Conservation (phyloP, 768 basidiomycete species). For the Pisolithus albus region DNA sequence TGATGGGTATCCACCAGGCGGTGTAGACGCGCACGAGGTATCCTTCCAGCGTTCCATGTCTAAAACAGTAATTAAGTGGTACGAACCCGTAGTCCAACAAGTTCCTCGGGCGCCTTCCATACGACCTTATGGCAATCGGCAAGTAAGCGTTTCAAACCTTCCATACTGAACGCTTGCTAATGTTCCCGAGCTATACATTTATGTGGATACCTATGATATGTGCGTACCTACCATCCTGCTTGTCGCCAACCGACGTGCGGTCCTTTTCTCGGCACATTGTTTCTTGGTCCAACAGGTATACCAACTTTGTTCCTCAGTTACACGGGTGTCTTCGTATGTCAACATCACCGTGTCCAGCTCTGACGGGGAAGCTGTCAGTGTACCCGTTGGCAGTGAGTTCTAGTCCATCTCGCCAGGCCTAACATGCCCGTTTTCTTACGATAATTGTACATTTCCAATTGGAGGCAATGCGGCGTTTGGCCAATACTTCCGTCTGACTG, state of each 20-base stretch:
- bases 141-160: constrained; percentile 45
- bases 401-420: not conserved
- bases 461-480: not conserved
- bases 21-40: constrained; percentile 69
- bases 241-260: not conserved
- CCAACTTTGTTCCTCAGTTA: constrained; percentile 60
- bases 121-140: constrained; percentile 79
- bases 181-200: constrained; percentile 72
- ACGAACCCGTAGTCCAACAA: constrained; percentile 51
- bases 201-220: constrained; percentile 63
- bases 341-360: constrained; percentile 66
- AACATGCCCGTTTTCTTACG: constrained; percentile 74
- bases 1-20: constrained; percentile 66
- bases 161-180: not conserved
- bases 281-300: constrained; percentile 36
- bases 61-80: not conserved
- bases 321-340: constrained; percentile 76
- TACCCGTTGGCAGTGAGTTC: constrained; percentile 40
- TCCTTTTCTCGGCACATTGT: not conserved
- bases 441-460: constrained; percentile 46
- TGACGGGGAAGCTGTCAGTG: constrained; percentile 28
- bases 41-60: constrained; percentile 7
- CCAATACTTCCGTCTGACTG: not conserved
- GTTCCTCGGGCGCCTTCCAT: constrained; percentile 66
- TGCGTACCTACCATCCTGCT: constrained; percentile 16